These are phyloP conservation scores for Trypanosoma avium DNA, from an alignment of 208 protist genomes.

Conservation along the genomic window DNA sequence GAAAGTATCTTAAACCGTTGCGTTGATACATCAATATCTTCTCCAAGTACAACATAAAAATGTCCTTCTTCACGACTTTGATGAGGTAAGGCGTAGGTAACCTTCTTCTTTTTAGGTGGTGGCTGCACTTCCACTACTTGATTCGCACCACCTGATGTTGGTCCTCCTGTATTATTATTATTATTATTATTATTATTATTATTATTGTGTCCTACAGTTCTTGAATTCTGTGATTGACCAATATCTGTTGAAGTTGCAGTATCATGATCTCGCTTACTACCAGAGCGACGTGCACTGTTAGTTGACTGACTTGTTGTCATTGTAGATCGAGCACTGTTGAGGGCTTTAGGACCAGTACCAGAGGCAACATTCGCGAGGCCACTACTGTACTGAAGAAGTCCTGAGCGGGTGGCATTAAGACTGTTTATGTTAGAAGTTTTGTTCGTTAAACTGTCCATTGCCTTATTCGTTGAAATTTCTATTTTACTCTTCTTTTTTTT, in stretches of 20 bases:
- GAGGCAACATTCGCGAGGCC: conserved; percentile 18
- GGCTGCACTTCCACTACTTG: conserved; percentile 8
- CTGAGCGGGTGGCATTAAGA: not conserved
- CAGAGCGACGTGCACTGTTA: conserved; percentile 47
- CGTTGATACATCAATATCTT: conserved; percentile 86
- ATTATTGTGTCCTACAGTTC: conserved; percentile 27
- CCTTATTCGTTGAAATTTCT: not conserved
- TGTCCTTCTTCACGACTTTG: conserved; percentile 90
- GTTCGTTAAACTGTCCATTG: not conserved
- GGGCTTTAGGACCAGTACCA: not conserved
- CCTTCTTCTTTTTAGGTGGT: conserved; percentile 72
- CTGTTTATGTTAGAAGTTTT: too few species aligned
- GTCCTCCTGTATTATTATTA: not conserved
- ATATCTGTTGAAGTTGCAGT: conserved; percentile 54
- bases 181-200: not conserved
- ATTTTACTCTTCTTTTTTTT: not conserved
- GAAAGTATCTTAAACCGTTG: conserved; percentile 90
- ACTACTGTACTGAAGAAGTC: conserved; percentile 18
- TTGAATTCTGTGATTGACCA: conserved; percentile 19
- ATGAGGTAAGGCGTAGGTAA: conserved; percentile 77
- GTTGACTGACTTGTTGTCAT: conserved; percentile 25
- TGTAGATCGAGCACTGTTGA: conserved; percentile 18
- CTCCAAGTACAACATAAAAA: conserved; percentile 89
- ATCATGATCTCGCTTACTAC: conserved; percentile 80
- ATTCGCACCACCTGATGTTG: not conserved